Evolutionary conservation across 805 yeast genomes (phyloP), one percentile per base, ranked within the genome.

Genomic region (Candida rishiriensis): DNA sequence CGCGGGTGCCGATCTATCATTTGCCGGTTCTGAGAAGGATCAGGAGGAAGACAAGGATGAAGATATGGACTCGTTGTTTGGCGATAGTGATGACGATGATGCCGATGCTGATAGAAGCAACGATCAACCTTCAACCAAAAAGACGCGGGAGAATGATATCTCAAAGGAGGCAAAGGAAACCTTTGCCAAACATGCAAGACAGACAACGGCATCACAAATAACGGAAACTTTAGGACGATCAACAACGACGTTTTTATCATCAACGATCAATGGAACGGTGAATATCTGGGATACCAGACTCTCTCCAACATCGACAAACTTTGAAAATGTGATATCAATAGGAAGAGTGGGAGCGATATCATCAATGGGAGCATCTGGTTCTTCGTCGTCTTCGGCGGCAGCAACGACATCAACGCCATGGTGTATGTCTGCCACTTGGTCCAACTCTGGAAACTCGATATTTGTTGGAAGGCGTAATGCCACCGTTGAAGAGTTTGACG

Each of bases 341-440:
- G 59, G 75, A 0, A 29, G 30, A 5, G 75, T 82, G 1, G 82
- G 88, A 1, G 67, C 74, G 10, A 79, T 78, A 1, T 75, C 84
- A 5, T 21, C 26, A 21, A 21, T 7, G 26, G 26, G 26, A 21
- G 7, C 26, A 7, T 21, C 26, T 21, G 4, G 7, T 21, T 21
- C 26, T 21, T 4, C 7, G 26, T 21, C 26, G 26, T 21, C n/a
- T n/a, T n/a, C n/a, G n/a, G n/a, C n/a, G n/a, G n/a, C n/a, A n/a
- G n/a, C n/a, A n/a, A n/a, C n/a, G 0, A 96, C 97, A 0, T 75
- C 84, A 0, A 96, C 98, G 0, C 98, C 98, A 0, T 93, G 98
- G 98, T 85, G 96, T 63, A 81, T 85, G 75, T 77, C 88, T 8
- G 79, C 96, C 0, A 79, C 86, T 44, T 91, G 98, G 97, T 83